Evolutionary conservation across 139 green algal species (phyloP).

Genomic region (Chlorella vulgaris): DNA sequence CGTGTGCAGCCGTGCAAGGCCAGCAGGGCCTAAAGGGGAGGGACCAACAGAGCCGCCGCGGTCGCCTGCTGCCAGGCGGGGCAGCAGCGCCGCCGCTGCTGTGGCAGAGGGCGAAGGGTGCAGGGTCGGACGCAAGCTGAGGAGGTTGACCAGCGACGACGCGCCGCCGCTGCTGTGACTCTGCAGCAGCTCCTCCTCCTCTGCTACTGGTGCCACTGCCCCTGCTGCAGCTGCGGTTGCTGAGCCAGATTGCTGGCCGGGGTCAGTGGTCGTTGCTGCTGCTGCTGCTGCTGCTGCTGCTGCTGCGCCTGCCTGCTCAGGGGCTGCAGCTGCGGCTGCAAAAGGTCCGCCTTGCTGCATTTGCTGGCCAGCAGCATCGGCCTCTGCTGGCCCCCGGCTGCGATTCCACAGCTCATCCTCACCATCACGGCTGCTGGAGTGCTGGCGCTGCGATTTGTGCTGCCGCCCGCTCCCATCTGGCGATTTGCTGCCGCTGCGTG

Average conservation of each 20-base stretch:
- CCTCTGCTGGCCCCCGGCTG: too few species aligned
- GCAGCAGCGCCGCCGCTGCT: neutral
- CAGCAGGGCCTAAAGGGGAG: neutral
- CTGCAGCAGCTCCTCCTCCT: neutral
- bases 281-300: neutral
- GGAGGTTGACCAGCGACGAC: neutral
- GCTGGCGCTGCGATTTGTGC: neutral
- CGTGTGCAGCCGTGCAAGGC: neutral
- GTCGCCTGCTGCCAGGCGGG: neutral
- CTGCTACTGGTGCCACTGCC: neutral
- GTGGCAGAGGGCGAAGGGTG: neutral
- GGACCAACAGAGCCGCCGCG: neutral
- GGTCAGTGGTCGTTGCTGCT: neutral
- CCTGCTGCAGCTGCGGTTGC: neutral
- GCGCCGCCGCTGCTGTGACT: slow-evolving; percentile 12
- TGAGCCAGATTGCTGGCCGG: too few species aligned
- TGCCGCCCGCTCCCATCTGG: neutral
- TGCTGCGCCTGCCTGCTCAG: neutral
- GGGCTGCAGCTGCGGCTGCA: too few species aligned
- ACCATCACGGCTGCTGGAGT: neutral
- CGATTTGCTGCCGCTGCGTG: neutral
- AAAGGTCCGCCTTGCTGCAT: too few species aligned
- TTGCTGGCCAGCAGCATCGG: too few species aligned
- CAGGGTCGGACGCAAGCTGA: neutral
- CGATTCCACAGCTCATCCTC: neutral